Base-by-base conservation (phyloP, 179 eudicot genomes). In the Gypsophila paniculata region DNA sequence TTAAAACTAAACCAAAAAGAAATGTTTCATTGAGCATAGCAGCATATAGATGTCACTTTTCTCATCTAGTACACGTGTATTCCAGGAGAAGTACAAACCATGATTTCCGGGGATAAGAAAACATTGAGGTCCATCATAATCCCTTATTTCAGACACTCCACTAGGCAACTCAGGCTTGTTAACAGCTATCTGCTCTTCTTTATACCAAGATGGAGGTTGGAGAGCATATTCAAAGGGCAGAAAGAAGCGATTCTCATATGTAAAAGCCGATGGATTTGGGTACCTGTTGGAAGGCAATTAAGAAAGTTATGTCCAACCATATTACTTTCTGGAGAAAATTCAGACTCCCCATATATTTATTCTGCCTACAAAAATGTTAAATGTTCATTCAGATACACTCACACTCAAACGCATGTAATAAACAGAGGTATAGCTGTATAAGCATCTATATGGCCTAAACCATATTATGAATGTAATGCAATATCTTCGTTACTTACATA, bases 41-140 rank as follows among this genome's bases (percentile, higher is more conserved):
- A 49, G 13, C 51, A 23, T 49, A 22, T 61, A 34, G 34, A 52
- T 36, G 57, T 29, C 66, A 38, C 64, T 29, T 55, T 34, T 51
- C 34, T 68, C 15, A 7, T 42, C 6, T 14, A 32, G 14, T 55
- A 25, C 2, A 57, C 52, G 53, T 61, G 21, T 46, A 19, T 71
- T 71, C 59, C 25, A 68, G 21, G 58, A 14, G 62, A 32, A 48
- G 54, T 64, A 85, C 93, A 67, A 77, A 94, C 97, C 99, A 85
- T 94, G 99, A 81, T 94, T 94, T 81, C 99, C 99, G 39, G 99
- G 99, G 75, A 94, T 94, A 21, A 89, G 71, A 74, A 95, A 95
- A 81, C 96, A 90, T 83, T 95, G 99, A 68, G 99, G 99, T 69
- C 98, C 99, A 71, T 87, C 90, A 79, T 95, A 95, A 68, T 86